Conservation (phyloP, 2,329 filamentous ascomycete species). For the Didymosphaeria variabile region DNA sequence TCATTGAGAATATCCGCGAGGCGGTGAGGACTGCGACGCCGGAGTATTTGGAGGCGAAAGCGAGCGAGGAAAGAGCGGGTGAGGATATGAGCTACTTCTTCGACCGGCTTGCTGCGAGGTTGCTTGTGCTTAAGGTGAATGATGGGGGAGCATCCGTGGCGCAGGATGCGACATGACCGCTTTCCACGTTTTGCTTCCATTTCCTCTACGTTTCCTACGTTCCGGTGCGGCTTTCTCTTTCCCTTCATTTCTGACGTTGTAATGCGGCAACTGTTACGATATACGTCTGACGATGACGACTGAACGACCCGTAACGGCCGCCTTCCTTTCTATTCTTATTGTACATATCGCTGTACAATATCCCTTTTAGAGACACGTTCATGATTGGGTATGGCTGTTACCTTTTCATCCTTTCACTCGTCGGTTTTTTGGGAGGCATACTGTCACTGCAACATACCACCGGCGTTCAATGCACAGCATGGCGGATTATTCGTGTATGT, state of each 20-base stretch:
- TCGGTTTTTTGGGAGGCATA: no score
- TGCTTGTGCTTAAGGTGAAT: slow-evolving; percentile 33
- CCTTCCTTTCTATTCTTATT: background rate
- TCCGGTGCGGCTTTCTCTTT: background rate
- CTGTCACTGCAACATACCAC: no score
- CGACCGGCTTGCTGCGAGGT: slow-evolving; percentile 46
- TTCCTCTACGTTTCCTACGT: background rate
- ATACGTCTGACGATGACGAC: background rate
- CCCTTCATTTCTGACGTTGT: background rate
- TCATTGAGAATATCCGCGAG: slow-evolving; percentile 42
- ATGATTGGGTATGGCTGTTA: no score
- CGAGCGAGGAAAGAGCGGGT: slow-evolving; percentile 25
- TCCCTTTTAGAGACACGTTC: no score
- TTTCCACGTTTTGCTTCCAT: no score
- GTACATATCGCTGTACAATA: background rate
- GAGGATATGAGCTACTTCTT: slow-evolving; percentile 50
- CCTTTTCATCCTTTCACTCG: no score
- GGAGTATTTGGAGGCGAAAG: slow-evolving; percentile 37
- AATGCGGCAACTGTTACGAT: no score
- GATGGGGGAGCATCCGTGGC: background rate
- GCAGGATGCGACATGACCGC: no score
- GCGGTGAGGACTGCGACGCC: slow-evolving; percentile 27
- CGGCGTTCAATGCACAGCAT: no score
- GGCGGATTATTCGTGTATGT: no score
- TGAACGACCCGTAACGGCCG: background rate